phyloP scores from a whole-genome alignment of 2,329 filamentous ascomycete genomes.

The Aspergillus sp. region DNA sequence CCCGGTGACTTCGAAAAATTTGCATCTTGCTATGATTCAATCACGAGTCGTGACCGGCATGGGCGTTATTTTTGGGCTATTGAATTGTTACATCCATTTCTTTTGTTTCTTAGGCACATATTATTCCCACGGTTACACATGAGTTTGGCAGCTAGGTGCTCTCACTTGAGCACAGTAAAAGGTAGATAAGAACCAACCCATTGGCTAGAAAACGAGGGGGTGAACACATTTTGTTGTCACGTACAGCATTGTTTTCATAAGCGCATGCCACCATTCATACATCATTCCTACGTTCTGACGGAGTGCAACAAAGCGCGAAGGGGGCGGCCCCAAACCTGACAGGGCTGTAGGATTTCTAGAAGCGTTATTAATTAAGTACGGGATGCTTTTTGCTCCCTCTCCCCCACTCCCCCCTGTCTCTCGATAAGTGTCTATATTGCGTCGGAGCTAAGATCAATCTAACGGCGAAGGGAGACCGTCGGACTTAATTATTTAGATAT shows the following conservation, averaged over 20 bases:
- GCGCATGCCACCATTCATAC: neutral
- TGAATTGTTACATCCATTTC: neutral
- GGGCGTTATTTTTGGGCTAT: constrained; percentile 10
- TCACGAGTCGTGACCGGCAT: constrained; percentile 10
- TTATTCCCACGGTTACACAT: neutral
- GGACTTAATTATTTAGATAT: too few relatives aligned
- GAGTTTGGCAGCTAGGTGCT: neutral
- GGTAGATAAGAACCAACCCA: neutral
- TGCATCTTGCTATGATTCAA: constrained; percentile 8
- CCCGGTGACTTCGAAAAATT: neutral
- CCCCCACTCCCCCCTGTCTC: too few relatives aligned
- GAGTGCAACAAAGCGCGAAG: neutral
- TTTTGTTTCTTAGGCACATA: constrained; percentile 9
- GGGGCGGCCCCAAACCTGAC: constrained; percentile 18
- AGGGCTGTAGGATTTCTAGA: constrained; percentile 15
- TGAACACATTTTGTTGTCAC: neutral
- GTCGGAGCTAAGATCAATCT: too few relatives aligned
- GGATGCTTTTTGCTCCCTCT: constrained; percentile 37
- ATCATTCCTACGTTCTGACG: neutral
- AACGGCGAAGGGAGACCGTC: too few relatives aligned
- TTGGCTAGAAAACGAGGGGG: neutral
- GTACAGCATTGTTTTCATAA: neutral
- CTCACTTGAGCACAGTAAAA: neutral
- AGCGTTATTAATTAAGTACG: constrained; percentile 29
- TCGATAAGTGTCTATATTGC: too few relatives aligned